Conservation (phyloP, 2,329 filamentous ascomycete genomes). For the Colletotrichum tamarilloi region DNA sequence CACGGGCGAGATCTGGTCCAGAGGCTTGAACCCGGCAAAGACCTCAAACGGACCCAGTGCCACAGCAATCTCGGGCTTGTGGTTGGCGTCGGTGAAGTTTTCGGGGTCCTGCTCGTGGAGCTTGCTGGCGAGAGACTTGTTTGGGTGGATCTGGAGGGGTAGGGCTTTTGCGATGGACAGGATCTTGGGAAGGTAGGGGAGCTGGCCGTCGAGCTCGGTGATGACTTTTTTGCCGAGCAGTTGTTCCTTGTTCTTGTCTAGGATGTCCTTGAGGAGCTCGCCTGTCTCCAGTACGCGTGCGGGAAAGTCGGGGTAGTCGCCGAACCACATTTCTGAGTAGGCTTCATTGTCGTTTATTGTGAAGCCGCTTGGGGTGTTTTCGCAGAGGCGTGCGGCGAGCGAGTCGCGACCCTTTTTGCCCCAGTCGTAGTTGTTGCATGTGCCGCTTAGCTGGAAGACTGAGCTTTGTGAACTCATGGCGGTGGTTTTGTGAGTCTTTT, state of each 20-base stretch:
- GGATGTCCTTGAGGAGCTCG: conserved; percentile 71
- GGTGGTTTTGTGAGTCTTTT: neutral
- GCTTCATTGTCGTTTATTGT: conserved; percentile 70
- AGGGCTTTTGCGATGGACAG: conserved; percentile 81
- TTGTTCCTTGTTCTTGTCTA: conserved; percentile 70
- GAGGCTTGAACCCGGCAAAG: conserved; percentile 79
- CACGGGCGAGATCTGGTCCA: conserved; percentile 67
- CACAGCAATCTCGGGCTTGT: conserved; percentile 84
- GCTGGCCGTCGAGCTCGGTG: conserved; percentile 68
- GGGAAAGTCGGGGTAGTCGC: conserved; percentile 78
- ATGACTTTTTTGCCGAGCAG: conserved; percentile 72
- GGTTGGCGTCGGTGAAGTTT: conserved; percentile 77
- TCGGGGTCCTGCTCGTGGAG: conserved; percentile 73
- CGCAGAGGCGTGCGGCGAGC: conserved; percentile 72
- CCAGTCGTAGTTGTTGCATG: conserved; percentile 74
- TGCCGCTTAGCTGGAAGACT: conserved; percentile 59
- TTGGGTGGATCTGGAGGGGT: conserved; percentile 79
- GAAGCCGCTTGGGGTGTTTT: conserved; percentile 73
- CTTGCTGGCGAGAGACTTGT: conserved; percentile 73
- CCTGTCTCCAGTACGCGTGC: conserved; percentile 72
- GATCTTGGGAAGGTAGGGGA: conserved; percentile 78
- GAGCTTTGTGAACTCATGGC: conserved; percentile 37
- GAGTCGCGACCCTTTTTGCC: conserved; percentile 75
- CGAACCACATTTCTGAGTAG: conserved; percentile 81
- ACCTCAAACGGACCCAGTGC: conserved; percentile 79